Evolutionary conservation across 2,329 filamentous ascomycete genomes (phyloP).

Genomic region (Ascochyta lentis): DNA sequence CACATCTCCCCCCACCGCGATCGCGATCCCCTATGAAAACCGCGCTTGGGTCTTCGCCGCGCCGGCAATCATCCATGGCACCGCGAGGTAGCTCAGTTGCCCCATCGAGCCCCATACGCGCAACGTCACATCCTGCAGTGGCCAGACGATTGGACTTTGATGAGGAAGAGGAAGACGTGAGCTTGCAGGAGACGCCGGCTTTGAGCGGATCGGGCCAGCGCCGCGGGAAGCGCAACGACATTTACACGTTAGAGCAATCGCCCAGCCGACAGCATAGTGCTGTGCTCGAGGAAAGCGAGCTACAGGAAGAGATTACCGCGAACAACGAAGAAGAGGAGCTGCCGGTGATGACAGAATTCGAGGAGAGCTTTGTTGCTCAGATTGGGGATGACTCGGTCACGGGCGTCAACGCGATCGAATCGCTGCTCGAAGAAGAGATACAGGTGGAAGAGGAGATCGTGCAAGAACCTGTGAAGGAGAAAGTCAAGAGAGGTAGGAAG

Average conservation of each 20-base stretch:
- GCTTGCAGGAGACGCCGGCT: slow-evolving; percentile 38
- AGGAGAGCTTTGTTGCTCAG: slow-evolving; percentile 39
- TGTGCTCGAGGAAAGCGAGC: slow-evolving; percentile 41
- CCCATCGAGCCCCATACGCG: slow-evolving; percentile 37
- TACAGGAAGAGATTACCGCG: slow-evolving; percentile 40
- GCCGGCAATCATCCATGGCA: slow-evolving; percentile 65
- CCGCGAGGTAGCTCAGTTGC: slow-evolving; percentile 59
- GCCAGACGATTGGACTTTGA: slow-evolving; percentile 64
- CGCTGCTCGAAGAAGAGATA: slow-evolving; percentile 21
- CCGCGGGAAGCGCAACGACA: slow-evolving; percentile 36
- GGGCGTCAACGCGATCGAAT: slow-evolving; percentile 21
- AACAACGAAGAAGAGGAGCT: slow-evolving; percentile 34
- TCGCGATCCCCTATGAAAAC: slow-evolving; percentile 71
- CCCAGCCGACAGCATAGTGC: slow-evolving; percentile 35
- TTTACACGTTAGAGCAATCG: slow-evolving; percentile 45
- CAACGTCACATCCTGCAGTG: slow-evolving; percentile 51
- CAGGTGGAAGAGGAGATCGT: slow-evolving; percentile 35
- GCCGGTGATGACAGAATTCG: slow-evolving; percentile 30
- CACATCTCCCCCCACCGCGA: slow-evolving; percentile 57
- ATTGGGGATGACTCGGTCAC: slow-evolving; percentile 39
- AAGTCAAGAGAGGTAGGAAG: slow-evolving; percentile 38
- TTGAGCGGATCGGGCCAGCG: slow-evolving; percentile 45
- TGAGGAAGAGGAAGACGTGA: slow-evolving; percentile 45
- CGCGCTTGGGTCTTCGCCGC: slow-evolving; percentile 63
- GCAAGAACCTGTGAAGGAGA: slow-evolving; percentile 33